Base-by-base conservation (phyloP, 2,329 filamentous ascomycete species). In the Hypoxylon rubiginosum region DNA sequence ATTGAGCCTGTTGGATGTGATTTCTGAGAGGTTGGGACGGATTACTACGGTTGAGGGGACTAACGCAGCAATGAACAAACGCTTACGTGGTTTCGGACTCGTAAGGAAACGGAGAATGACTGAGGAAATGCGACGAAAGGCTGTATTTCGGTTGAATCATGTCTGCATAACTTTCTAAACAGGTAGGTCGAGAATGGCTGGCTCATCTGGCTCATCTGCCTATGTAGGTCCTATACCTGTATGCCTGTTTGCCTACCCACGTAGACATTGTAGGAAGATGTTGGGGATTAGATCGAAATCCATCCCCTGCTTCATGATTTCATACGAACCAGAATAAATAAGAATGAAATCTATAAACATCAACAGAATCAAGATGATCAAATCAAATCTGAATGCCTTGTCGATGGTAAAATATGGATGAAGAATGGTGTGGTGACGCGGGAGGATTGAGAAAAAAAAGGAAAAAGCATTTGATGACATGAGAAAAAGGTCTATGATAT, bases 141-240 rank as follows among this genome's bases (percentile, higher is more conserved):
- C 48, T 48, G 28, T 8, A 19, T 55, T 34, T 19, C 26, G 28
- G 32, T 59, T 64, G 41, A 24, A 26, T 28, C 26, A 58, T 53
- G 54, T 28, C 48, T 63, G 60, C 49, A 54, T 54, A 49, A 41
- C n/a, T 19, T 30, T 57, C 30, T 36, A 39, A 48, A 62, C 43
- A 5, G 34, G 52, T 51, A 62, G 46, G 52, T 48, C n/a, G 53
- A 52, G 48, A 39, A 50, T 17, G 17, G 17, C 17, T 53, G 24
- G 19, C 34, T 34, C 32, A n/a, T n/a, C 28, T 30, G 28, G 28
- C 36, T n/a, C 10, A 39, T 41, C 5, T 17, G 5, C 39, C 13
- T 17, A 3, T 36, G 9, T 4, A 36, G 15, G 15, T 36, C 34
- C 34, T 28, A 28, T 28, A 28, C n/a, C n/a, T n/a, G n/a, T n/a